A percentile compares a stretch with the other conserved stretches of the same genome.
phyloP scores from a whole-genome alignment of 805 yeast species.

The Ogataea methanolica region DNA sequence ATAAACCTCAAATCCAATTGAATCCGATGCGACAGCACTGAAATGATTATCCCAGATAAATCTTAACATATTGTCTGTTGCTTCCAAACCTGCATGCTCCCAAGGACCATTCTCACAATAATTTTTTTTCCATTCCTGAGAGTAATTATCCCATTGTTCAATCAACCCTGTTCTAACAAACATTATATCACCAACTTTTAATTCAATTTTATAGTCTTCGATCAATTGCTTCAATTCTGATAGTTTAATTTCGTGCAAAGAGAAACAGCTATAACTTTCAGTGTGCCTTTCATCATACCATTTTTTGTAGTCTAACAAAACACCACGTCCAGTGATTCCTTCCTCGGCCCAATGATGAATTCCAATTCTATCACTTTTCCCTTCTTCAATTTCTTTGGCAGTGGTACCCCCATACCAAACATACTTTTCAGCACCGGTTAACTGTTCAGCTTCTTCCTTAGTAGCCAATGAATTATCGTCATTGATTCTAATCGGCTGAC shows the following conservation, averaged over 20 bases:
- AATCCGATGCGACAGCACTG: constrained; percentile 13
- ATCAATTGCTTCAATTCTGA: constrained; percentile 20
- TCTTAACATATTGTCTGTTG: constrained; percentile 6
- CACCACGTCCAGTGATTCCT: constrained; percentile 32
- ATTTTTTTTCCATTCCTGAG: constrained; percentile 1
- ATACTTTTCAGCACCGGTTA: constrained; percentile 3
- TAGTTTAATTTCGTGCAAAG: constrained; percentile 19
- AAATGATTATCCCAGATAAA: constrained; percentile 13
- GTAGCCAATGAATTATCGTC: constrained; percentile 19
- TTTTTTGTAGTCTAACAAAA: constrained; percentile 27
- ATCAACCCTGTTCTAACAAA: constrained; percentile 28
- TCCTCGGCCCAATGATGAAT: constrained; percentile 20
- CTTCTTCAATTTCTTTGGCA: constrained; percentile 6
- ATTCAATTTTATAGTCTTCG: constrained; percentile 17
- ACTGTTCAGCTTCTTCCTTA: constrained; percentile 14
- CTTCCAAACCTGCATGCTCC: constrained; percentile 12
- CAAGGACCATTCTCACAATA: constrained; percentile 11
- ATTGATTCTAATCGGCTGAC: constrained; percentile 15
- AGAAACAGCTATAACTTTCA: constrained; percentile 21
- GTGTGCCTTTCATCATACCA: constrained; percentile 26
- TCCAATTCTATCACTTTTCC: constrained; percentile 5
- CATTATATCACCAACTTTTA: constrained; percentile 28
- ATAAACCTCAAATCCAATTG: constrained; percentile 13
- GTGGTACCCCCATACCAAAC: constrained; percentile 11
- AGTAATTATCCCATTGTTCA: constrained; percentile 17